Conservation (phyloP, 352 stramenopile species). For the Globisporangium yorkense region DNA sequence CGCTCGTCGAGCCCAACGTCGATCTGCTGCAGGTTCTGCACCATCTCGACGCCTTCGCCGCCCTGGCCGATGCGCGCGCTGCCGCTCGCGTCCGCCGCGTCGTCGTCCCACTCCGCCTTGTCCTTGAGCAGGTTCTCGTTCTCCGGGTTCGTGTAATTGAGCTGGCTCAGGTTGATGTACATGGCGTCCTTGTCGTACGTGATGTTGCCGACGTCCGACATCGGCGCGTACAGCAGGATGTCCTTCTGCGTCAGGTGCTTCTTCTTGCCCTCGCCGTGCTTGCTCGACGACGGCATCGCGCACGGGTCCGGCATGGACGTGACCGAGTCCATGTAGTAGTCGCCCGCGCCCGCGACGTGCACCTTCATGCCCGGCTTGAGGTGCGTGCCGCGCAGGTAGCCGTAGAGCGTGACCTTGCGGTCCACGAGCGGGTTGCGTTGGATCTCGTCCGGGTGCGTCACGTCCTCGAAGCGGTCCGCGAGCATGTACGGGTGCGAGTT, state of each 20-base stretch:
- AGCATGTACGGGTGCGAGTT: constrained; percentile 99
- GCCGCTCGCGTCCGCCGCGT: constrained; percentile 21
- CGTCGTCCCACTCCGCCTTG: constrained; percentile 40
- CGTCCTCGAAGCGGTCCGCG: constrained; percentile 97
- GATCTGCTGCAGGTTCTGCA: constrained; percentile 93
- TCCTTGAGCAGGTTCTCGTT: constrained; percentile 58
- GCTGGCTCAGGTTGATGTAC: constrained; percentile 96
- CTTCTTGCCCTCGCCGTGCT: constrained; percentile 58
- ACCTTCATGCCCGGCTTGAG: constrained; percentile 96
- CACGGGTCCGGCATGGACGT: constrained; percentile 95
- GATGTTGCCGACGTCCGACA: constrained; percentile 96
- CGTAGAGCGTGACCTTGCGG: constrained; percentile 95
- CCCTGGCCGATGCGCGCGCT: constrained; percentile 34
- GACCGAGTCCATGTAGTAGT: constrained; percentile 96
- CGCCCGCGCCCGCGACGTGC: constrained; percentile 97
- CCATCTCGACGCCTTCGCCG: constrained; percentile 89
- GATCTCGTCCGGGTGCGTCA: constrained; percentile 94
- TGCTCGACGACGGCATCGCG: constrained; percentile 80
- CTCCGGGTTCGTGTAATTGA: constrained; percentile 95
- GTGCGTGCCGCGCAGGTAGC: constrained; percentile 98
- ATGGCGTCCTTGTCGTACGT: constrained; percentile 99
- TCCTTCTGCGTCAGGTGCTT: constrained; percentile 94
- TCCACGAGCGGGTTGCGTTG: constrained; percentile 91
- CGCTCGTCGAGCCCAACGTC: constrained; percentile 92
- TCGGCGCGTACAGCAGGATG: constrained; percentile 82